Evolutionary conservation across 768 basidiomycete genomes (phyloP).

Genomic region (Boletus coccyginus): DNA sequence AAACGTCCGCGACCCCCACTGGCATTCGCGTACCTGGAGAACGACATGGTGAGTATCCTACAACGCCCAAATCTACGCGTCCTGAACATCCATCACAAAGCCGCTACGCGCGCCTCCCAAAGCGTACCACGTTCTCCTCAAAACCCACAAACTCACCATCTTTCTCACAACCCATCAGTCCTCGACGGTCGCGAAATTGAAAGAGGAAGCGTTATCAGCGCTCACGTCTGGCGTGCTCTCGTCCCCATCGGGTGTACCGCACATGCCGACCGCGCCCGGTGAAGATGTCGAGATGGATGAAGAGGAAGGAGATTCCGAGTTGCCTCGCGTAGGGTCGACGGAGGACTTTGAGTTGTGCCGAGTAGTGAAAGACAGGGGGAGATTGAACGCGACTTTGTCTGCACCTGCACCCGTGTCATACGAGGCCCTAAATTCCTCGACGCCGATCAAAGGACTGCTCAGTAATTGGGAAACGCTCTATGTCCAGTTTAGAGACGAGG

Average conservation of each 20-base stretch:
- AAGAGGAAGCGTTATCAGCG: slow-evolving; percentile 61
- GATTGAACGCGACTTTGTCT: slow-evolving; percentile 32
- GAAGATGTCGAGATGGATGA: slow-evolving; percentile 25
- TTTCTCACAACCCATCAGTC: slow-evolving; percentile 55
- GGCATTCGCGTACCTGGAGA: neutral
- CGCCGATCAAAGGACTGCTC: slow-evolving; percentile 49
- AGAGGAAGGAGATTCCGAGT: slow-evolving; percentile 4
- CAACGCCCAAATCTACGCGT: neutral
- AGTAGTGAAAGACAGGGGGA: slow-evolving; percentile 50
- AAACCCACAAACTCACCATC: slow-evolving; percentile 70
- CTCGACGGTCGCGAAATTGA: slow-evolving; percentile 55
- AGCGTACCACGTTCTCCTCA: slow-evolving; percentile 65
- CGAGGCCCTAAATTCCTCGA: slow-evolving; percentile 44
- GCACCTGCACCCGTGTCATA: slow-evolving; percentile 33
- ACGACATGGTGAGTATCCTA: slow-evolving; percentile 20
- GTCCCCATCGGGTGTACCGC: slow-evolving; percentile 25
- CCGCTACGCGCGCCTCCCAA: slow-evolving; percentile 56
- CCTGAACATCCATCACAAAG: slow-evolving; percentile 28
- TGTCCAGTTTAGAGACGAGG: slow-evolving; percentile 61
- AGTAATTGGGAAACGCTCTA: slow-evolving; percentile 67
- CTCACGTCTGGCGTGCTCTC: slow-evolving; percentile 46
- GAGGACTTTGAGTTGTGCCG: slow-evolving; percentile 67
- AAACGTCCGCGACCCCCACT: neutral
- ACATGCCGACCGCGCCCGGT: slow-evolving; percentile 28
- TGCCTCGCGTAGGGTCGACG: slow-evolving; percentile 36